Percentiles rank a stretch among this genome's conserved stretches.
Evolutionary conservation across 257 asterid genomes (phyloP).

Genomic region (Coffea canephora): DNA sequence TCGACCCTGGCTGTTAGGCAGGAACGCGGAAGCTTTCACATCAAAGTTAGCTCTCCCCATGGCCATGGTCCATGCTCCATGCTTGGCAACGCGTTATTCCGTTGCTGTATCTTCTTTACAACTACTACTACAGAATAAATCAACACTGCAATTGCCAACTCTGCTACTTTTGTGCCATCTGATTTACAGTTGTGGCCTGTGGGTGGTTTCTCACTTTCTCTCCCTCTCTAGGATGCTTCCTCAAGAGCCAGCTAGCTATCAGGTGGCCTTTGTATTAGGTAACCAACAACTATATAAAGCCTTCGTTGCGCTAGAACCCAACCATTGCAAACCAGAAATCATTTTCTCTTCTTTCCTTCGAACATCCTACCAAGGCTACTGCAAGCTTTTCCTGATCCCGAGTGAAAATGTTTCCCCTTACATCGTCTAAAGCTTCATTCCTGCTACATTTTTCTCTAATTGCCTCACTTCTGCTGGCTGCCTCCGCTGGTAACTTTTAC

Average conservation of each 20-base stretch:
- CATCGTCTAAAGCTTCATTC: not conserved
- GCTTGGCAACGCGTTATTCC: not conserved
- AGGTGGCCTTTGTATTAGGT: not conserved
- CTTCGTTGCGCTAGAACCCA: too few relatives aligned
- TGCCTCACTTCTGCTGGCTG: conserved; percentile 1
- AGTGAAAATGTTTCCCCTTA: not conserved
- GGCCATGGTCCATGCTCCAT: not conserved
- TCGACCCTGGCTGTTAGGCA: too few relatives aligned
- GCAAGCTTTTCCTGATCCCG: not conserved
- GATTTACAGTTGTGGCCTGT: not conserved
- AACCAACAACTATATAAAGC: conserved; percentile 6
- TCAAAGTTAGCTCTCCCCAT: too few relatives aligned
- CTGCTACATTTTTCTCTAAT: not conserved
- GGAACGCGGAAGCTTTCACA: too few relatives aligned
- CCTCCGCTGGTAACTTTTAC: conserved; percentile 18
- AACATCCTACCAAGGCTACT: too few relatives aligned
- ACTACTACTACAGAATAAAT: too few relatives aligned
- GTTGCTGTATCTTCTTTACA: not conserved
- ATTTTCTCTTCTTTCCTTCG: not conserved
- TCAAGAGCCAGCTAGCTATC: not conserved
- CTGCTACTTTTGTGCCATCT: not conserved
- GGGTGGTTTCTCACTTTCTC: not conserved
- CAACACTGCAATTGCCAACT: not conserved
- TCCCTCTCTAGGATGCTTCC: not conserved
- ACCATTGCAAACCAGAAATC: not conserved